Percentiles rank a stretch among this genome's conserved stretches.
Conservation (phyloP, 164 flowering plant genomes). For the Macadamia tetraphylla region DNA sequence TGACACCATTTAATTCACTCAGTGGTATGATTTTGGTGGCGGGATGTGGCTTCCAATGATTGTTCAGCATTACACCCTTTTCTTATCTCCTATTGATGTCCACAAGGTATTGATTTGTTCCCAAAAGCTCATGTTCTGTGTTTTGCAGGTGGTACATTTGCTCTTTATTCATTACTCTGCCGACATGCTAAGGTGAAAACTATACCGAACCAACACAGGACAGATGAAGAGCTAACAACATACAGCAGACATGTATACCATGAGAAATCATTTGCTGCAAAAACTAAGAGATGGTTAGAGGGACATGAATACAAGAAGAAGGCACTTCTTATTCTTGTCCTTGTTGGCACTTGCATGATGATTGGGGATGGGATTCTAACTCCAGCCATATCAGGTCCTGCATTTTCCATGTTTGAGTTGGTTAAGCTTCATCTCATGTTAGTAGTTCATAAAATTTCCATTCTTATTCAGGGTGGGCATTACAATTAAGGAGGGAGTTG, state of each 20-base stretch:
- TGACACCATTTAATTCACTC: too few relatives aligned
- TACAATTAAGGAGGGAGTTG: neutral
- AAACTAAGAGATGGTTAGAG: slow-evolving; percentile 87
- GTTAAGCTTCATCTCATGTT: neutral
- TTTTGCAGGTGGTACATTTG: slow-evolving; percentile 88
- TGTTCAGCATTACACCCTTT: neutral
- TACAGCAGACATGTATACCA: slow-evolving; percentile 66
- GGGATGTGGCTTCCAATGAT: neutral
- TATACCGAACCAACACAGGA: slow-evolving; percentile 87
- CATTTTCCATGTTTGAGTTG: neutral
- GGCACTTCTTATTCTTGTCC: slow-evolving; percentile 74
- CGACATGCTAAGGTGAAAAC: slow-evolving; percentile 85
- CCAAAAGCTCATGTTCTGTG: neutral
- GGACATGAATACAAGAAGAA: slow-evolving; percentile 42
- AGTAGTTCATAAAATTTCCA: neutral
- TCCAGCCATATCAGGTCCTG: slow-evolving; percentile 87
- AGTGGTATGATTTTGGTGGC: too few relatives aligned
- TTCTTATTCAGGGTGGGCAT: neutral
- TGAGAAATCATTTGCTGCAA: slow-evolving; percentile 86
- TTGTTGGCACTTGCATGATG: slow-evolving; percentile 93
- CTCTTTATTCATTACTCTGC: slow-evolving; percentile 90
- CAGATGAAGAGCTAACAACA: slow-evolving; percentile 89
- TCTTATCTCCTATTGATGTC: neutral
- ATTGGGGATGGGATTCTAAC: slow-evolving; percentile 98
- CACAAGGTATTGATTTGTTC: neutral